Evolutionary conservation across 2,329 filamentous ascomycete genomes (phyloP).

Genomic region (Aureobasidium sp.): DNA sequence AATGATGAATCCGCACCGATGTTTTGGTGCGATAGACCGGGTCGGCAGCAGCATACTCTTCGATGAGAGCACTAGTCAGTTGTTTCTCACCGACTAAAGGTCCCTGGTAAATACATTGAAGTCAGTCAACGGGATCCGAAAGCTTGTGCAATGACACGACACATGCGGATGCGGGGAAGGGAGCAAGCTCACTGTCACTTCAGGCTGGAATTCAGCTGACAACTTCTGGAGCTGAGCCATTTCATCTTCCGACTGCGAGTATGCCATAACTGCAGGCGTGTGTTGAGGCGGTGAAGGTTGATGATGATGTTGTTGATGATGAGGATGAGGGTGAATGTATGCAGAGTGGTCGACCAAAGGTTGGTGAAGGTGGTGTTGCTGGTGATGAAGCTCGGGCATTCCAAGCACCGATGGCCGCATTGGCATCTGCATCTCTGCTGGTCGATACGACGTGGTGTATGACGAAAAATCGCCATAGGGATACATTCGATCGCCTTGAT

Average conservation of each 20-base stretch:
- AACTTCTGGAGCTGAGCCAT: slow-evolving; percentile 56
- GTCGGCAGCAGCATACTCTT: slow-evolving; percentile 85
- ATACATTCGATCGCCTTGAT: slow-evolving; percentile 12
- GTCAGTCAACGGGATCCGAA: slow-evolving; percentile 11
- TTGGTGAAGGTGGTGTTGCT: slow-evolving; percentile 16
- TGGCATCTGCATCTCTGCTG: slow-evolving; percentile 29
- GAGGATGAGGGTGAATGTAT: slow-evolving; percentile 16
- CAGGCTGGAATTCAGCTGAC: slow-evolving; percentile 53
- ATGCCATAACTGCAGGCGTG: slow-evolving; percentile 29
- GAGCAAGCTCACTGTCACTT: slow-evolving; percentile 44
- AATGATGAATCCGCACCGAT: slow-evolving; percentile 52
- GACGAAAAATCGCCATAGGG: slow-evolving; percentile 11
- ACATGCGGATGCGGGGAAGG: slow-evolving; percentile 11
- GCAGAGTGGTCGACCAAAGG: slow-evolving; percentile 15
- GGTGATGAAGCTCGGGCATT: slow-evolving; percentile 18
- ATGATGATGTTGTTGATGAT: slow-evolving; percentile 14
- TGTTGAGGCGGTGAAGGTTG: slow-evolving; percentile 18
- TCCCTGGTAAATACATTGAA: slow-evolving; percentile 50
- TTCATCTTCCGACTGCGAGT: slow-evolving; percentile 43
- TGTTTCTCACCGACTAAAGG: slow-evolving; percentile 73
- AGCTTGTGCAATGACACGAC: neutral
- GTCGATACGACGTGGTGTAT: slow-evolving; percentile 8
- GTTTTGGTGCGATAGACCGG: slow-evolving; percentile 81
- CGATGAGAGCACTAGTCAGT: slow-evolving; percentile 67
- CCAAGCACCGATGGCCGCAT: slow-evolving; percentile 32